Evolutionary conservation across 495 filamentous ascomycete genomes (phyloP).

Genomic region (Penicillium mononematosum): DNA sequence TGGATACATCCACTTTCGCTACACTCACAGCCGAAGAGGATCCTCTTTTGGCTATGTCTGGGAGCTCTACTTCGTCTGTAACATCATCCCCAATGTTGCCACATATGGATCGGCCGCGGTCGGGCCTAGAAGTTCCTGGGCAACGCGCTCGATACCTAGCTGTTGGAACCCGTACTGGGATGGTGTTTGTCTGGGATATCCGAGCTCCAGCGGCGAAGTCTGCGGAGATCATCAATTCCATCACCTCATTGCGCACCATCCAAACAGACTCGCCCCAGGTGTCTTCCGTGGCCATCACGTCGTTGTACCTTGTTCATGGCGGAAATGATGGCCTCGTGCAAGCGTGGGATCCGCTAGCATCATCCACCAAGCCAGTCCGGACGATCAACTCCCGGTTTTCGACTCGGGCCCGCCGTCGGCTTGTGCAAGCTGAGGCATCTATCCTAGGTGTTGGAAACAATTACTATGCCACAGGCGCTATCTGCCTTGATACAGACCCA

Average conservation of each 20-base stretch:
- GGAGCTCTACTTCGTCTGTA: constrained; percentile 56
- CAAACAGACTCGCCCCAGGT: constrained; percentile 90
- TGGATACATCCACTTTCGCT: constrained; percentile 77
- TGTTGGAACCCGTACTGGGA: constrained; percentile 75
- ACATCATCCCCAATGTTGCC: constrained; percentile 54
- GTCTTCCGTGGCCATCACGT: constrained; percentile 79
- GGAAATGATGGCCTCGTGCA: constrained; percentile 95
- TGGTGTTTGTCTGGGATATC: constrained; percentile 81
- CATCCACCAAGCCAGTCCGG: constrained; percentile 72
- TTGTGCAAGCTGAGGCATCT: constrained; percentile 70
- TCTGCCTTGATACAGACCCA: constrained; percentile 85
- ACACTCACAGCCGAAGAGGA: constrained; percentile 73
- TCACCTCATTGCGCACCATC: constrained; percentile 73
- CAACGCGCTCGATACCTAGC: constrained; percentile 80
- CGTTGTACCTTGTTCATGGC: constrained; percentile 85
- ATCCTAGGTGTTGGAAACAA: constrained; percentile 67
- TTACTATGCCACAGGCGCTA: constrained; percentile 78
- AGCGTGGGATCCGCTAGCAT: constrained; percentile 92
- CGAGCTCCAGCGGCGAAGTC: constrained; percentile 58
- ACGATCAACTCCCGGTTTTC: constrained; percentile 89
- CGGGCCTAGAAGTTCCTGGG: constrained; percentile 65
- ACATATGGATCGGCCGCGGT: constrained; percentile 46
- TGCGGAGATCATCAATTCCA: constrained; percentile 49
- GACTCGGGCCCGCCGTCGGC: constrained; percentile 69
- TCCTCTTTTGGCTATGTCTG: constrained; percentile 58